These are phyloP conservation scores for Tulasnella sp. DNA, from an alignment of 768 basidiomycete species.

Conservation along the genomic window DNA sequence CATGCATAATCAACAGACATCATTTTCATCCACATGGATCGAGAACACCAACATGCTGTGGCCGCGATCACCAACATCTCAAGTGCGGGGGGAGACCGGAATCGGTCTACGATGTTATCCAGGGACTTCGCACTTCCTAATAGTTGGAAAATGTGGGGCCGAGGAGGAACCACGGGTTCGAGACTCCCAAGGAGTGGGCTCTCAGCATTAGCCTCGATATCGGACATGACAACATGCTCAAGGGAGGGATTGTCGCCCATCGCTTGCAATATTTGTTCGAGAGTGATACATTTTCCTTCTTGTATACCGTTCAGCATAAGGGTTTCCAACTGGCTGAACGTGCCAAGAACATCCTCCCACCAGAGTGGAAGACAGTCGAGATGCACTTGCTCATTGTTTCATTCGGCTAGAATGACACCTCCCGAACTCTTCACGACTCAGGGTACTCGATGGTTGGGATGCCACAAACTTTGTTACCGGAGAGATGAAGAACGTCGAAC, in stretches of 20 bases:
- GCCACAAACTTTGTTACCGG: slow-evolving; percentile 74
- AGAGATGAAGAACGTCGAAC: slow-evolving; percentile 72
- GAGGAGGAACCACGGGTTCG: background rate
- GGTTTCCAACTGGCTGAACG: background rate
- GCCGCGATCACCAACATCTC: background rate
- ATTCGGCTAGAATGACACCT: too few relatives aligned
- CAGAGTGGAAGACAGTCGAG: background rate
- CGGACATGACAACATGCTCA: background rate
- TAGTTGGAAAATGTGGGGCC: background rate
- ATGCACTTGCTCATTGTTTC: background rate
- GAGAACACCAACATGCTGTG: background rate
- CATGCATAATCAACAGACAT: too few relatives aligned
- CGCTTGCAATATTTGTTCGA: background rate
- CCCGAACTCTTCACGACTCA: background rate
- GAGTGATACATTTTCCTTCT: background rate
- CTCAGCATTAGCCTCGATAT: background rate
- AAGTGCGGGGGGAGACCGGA: background rate
- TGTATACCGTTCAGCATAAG: background rate
- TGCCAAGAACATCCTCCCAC: background rate
- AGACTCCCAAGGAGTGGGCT: background rate
- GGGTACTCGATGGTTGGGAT: slow-evolving; percentile 96
- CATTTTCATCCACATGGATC: too few relatives aligned
- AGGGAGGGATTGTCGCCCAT: background rate
- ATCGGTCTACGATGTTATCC: background rate
- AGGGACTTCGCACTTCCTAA: background rate